Evolutionary conservation across 2,329 filamentous ascomycete genomes (phyloP).

Genomic region (Dactylellina drechsleri): DNA sequence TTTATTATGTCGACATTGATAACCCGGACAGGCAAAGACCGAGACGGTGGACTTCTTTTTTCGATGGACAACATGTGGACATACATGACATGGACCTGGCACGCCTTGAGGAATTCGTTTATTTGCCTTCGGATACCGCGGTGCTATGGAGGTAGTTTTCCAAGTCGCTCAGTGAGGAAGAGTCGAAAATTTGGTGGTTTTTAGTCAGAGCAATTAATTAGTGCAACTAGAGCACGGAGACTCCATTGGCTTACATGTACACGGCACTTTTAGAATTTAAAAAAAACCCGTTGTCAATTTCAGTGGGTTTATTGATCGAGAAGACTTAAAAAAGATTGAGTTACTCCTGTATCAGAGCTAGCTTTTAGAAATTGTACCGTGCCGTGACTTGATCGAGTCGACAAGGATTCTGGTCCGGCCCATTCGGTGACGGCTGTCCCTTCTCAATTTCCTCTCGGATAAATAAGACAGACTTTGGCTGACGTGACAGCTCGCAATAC

Average conservation of each 20-base stretch:
- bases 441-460: conserved; percentile 54
- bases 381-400: conserved; percentile 22
- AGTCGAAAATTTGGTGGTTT: too few relatives aligned
- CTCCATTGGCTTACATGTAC: too few relatives aligned
- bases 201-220: too few relatives aligned
- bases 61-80: not conserved
- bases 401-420: conserved; percentile 35
- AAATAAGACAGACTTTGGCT: conserved; percentile 32
- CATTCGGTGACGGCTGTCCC: conserved; percentile 43
- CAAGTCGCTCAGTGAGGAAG: not conserved
- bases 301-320: not conserved
- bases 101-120: not conserved
- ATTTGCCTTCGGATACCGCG: not conserved
- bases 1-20: conserved; percentile 42
- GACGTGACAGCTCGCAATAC: conserved; percentile 49
- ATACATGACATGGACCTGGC: not conserved
- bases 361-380: conserved; percentile 30
- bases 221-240: too few relatives aligned
- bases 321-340: not conserved
- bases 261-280: not conserved
- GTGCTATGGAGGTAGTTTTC: not conserved
- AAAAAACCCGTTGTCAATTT: not conserved
- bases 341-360: conserved; percentile 36
- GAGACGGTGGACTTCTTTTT: conserved; percentile 14
- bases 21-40: conserved; percentile 29